A percentile compares a stretch with the other conserved stretches of the same genome.
phyloP scores from a whole-genome alignment of 352 stramenopile species.

The Pythium brachiatum region DNA sequence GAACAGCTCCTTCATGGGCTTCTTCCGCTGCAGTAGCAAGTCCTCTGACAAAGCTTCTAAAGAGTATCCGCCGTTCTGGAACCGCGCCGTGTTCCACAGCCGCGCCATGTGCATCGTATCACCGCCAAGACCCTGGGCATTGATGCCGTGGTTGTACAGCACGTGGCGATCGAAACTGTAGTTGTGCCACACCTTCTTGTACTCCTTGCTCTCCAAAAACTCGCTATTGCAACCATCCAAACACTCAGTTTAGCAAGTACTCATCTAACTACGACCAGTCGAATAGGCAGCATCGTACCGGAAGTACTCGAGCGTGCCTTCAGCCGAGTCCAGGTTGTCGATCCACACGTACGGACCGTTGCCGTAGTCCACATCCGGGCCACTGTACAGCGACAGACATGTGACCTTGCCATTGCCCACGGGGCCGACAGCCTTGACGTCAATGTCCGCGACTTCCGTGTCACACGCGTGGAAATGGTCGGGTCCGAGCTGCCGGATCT shows the following conservation, averaged over 20 bases:
- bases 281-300: constrained; percentile 25
- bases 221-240: constrained; percentile 59
- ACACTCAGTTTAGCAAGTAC: not conserved
- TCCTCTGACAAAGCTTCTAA: constrained; percentile 93
- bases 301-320: constrained; percentile 79
- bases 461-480: constrained; percentile 94
- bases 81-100: constrained; percentile 82
- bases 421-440: constrained; percentile 92
- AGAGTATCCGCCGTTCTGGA: constrained; percentile 91
- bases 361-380: constrained; percentile 96
- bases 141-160: constrained; percentile 96
- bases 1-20: constrained; percentile 97
- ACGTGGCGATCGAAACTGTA: constrained; percentile 99
- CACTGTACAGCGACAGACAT: constrained; percentile 96
- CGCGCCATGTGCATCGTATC: constrained; percentile 99
- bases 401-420: constrained; percentile 98
- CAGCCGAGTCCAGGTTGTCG: constrained; percentile 91
- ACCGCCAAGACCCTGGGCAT: constrained; percentile 89
- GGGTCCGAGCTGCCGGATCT: constrained; percentile 57
- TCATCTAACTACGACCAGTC: not conserved
- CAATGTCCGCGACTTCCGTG: constrained; percentile 97
- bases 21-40: constrained; percentile 87
- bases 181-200: constrained; percentile 99
- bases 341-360: constrained; percentile 90
- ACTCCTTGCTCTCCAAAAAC: constrained; percentile 91